These are phyloP conservation scores for Lophiostoma macrostomum DNA, from an alignment of 495 filamentous ascomycete species.

Conservation along the genomic window DNA sequence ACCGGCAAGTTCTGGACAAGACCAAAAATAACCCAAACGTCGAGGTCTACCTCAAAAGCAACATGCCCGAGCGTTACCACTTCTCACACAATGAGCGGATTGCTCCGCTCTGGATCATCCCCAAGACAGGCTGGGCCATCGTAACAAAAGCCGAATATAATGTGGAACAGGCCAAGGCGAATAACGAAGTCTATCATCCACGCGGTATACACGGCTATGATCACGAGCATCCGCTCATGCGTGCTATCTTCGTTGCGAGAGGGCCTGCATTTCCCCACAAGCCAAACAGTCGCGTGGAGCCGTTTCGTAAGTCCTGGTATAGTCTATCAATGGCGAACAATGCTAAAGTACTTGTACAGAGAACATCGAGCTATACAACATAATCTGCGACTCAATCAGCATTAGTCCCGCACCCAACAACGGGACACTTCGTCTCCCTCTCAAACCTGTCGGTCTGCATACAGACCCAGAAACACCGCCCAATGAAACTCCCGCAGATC, in stretches of 20 bases:
- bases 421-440: conserved; percentile 77
- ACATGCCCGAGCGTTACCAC: conserved; percentile 88
- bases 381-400: conserved; percentile 80
- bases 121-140: conserved; percentile 85
- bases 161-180: conserved; percentile 57
- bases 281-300: conserved; percentile 72
- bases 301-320: conserved; percentile 71
- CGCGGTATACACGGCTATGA: conserved; percentile 87
- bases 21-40: conserved; percentile 60
- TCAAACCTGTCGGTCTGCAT: conserved; percentile 68
- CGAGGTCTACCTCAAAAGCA: conserved; percentile 77
- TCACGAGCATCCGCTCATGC: conserved; percentile 84
- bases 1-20: conserved; percentile 47
- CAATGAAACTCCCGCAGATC: conserved; percentile 36
- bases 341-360: conserved; percentile 46
- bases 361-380: conserved; percentile 94
- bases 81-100: conserved; percentile 83
- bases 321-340: not conserved
- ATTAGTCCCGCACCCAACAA: conserved; percentile 71
- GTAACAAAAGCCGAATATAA: conserved; percentile 77
- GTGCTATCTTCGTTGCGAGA: conserved; percentile 84
- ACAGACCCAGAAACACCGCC: conserved; percentile 44
- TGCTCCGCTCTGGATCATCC: conserved; percentile 88
- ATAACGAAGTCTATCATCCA: conserved; percentile 66
- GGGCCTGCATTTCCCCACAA: conserved; percentile 85